phyloP scores from a whole-genome alignment of 169 alveolate species.

The Plasmodium relictum region DNA sequence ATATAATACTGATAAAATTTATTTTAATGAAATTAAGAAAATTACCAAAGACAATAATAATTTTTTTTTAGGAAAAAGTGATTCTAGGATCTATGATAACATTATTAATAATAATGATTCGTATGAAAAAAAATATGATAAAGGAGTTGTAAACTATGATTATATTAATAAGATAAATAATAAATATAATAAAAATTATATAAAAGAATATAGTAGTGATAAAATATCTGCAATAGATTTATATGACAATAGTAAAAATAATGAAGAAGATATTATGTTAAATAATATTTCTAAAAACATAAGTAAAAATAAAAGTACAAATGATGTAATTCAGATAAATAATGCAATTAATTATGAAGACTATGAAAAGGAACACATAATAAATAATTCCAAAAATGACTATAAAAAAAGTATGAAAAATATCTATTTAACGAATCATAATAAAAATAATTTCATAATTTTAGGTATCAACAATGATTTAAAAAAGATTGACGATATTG shows the following conservation, averaged over 20 bases:
- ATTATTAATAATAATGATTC: not conserved
- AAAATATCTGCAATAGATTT: not conserved
- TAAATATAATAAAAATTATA: not conserved
- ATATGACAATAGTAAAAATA: no score
- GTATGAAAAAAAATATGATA: not conserved
- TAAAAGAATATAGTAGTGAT: not conserved
- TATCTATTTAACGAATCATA: not conserved
- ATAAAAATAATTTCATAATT: slow-evolving; percentile 1
- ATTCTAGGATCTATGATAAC: not conserved
- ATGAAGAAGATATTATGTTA: no score
- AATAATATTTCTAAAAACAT: no score
- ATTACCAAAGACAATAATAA: not conserved
- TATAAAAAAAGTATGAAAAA: no score
- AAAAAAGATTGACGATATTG: not conserved
- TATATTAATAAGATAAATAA: no score
- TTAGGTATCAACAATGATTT: not conserved
- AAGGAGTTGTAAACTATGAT: not conserved
- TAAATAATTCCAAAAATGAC: not conserved
- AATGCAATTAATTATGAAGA: not conserved
- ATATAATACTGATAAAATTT: no score
- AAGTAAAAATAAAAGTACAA: no score
- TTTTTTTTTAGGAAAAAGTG: not conserved
- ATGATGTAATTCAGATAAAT: no score
- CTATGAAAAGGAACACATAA: not conserved
- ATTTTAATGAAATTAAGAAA: no score